Evolutionary conservation across 164 flowering plant species (phyloP).

Genomic region (Santalum album): DNA sequence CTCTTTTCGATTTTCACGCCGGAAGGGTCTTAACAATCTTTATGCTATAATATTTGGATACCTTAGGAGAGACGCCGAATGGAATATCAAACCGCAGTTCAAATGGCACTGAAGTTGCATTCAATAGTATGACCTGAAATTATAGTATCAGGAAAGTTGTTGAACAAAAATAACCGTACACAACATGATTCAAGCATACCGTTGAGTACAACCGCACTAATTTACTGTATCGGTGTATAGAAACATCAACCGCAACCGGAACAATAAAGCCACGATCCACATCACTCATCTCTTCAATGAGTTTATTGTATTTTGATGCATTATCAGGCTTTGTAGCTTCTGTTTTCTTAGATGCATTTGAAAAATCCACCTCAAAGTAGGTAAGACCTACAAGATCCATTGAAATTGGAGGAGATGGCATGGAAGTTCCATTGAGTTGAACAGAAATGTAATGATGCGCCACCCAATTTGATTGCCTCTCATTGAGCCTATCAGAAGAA

Average conservation of each 20-base stretch:
- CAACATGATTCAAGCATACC: slow-evolving; percentile 29
- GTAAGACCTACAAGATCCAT: slow-evolving; percentile 94
- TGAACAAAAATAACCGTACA: neutral
- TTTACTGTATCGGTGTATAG: slow-evolving; percentile 72
- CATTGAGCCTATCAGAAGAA: slow-evolving; percentile 60
- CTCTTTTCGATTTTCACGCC: no score
- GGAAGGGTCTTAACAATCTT: no score
- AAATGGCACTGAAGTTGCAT: slow-evolving; percentile 68
- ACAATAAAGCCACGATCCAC: slow-evolving; percentile 40
- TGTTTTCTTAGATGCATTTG: slow-evolving; percentile 31
- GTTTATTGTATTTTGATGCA: slow-evolving; percentile 14
- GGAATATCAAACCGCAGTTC: slow-evolving; percentile 97
- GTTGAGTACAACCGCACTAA: slow-evolving; percentile 78
- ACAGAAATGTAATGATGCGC: slow-evolving; percentile 62
- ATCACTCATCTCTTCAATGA: slow-evolving; percentile 21
- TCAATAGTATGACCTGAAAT: slow-evolving; percentile 65
- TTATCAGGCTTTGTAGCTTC: slow-evolving; percentile 15
- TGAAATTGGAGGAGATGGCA: slow-evolving; percentile 67
- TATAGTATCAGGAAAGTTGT: neutral
- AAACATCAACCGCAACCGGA: slow-evolving; percentile 94
- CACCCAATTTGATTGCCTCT: slow-evolving; percentile 42
- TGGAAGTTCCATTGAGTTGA: slow-evolving; percentile 75
- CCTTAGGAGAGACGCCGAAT: slow-evolving; percentile 91
- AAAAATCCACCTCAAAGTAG: slow-evolving; percentile 80
- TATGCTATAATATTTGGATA: slow-evolving; percentile 15